Evolutionary conservation across 2,329 filamentous ascomycete genomes (phyloP).

Genomic region (Bipolaris zeicola): DNA sequence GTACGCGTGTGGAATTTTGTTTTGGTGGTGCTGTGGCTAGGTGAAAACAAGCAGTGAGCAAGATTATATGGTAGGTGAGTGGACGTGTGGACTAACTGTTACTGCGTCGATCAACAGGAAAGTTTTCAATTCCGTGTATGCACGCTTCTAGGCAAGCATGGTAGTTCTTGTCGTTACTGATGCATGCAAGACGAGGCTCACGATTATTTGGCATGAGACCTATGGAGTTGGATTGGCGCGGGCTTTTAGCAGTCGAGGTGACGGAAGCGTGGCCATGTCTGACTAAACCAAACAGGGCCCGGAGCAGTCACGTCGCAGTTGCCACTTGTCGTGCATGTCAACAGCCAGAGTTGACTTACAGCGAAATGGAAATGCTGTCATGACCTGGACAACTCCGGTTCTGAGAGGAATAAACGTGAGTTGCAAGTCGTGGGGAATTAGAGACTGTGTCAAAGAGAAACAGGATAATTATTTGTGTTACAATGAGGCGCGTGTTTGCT

Average conservation of each 20-base stretch:
- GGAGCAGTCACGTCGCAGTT: background rate
- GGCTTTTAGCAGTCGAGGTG: background rate
- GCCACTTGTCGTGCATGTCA: background rate
- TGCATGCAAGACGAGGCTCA: slow-evolving; percentile 4
- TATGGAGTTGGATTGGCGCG: background rate
- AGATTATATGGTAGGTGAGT: slow-evolving; percentile 2
- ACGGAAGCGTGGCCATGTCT: background rate
- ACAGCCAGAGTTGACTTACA: background rate
- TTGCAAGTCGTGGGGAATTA: background rate
- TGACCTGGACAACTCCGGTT: background rate
- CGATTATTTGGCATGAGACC: slow-evolving; percentile 17
- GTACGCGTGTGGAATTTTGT: background rate
- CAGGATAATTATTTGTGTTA: too few relatives aligned
- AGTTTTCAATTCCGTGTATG: slow-evolving; percentile 23
- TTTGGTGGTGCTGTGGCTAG: slow-evolving; percentile 10
- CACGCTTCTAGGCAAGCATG: slow-evolving; percentile 22
- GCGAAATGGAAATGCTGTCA: background rate
- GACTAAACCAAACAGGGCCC: background rate
- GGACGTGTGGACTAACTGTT: slow-evolving; percentile 6
- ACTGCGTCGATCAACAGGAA: slow-evolving; percentile 15
- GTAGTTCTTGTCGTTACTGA: slow-evolving; percentile 21
- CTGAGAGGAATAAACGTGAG: background rate
- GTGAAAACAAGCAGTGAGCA: slow-evolving; percentile 1
- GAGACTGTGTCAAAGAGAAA: too few relatives aligned
- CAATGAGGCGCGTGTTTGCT: too few relatives aligned